phyloP scores from a whole-genome alignment of 2,329 filamentous ascomycete genomes.

The Pseudogymnoascus sp. region DNA sequence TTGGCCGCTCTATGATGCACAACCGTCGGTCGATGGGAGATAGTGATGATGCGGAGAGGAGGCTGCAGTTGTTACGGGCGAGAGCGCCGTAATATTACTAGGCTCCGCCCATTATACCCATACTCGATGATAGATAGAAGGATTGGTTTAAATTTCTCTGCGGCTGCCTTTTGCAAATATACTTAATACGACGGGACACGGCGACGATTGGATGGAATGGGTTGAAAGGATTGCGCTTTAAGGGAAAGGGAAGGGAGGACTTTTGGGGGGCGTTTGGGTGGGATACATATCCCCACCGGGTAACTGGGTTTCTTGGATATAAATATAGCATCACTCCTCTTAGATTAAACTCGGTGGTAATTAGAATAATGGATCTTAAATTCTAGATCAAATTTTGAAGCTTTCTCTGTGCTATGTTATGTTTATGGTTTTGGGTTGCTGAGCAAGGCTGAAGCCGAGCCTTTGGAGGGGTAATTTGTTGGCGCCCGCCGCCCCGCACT shows the following conservation, averaged over 20 bases:
- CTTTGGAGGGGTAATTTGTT: constrained; percentile 7
- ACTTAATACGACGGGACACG: neutral
- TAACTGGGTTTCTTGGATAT: neutral
- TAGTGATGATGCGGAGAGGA: constrained; percentile 20
- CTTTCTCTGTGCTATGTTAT: neutral
- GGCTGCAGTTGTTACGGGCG: constrained; percentile 19
- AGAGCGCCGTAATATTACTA: neutral
- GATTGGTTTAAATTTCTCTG: neutral
- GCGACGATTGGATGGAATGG: neutral
- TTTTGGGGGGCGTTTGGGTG: neutral
- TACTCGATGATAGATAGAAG: neutral
- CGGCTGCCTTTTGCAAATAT: neutral
- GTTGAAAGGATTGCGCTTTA: neutral
- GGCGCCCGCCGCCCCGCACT: neutral
- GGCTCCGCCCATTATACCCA: neutral
- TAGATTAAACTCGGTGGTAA: neutral
- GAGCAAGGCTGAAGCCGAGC: constrained; percentile 1
- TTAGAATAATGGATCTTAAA: neutral
- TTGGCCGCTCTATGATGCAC: constrained; percentile 21
- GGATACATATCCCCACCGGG: neutral
- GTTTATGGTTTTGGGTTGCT: neutral
- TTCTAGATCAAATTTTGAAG: neutral
- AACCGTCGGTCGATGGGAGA: constrained; percentile 16
- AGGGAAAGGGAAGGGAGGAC: neutral
- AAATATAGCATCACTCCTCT: neutral